These are phyloP conservation scores for Cordyceps sp. DNA, from an alignment of 2,329 filamentous ascomycete genomes.

Conservation along the genomic window DNA sequence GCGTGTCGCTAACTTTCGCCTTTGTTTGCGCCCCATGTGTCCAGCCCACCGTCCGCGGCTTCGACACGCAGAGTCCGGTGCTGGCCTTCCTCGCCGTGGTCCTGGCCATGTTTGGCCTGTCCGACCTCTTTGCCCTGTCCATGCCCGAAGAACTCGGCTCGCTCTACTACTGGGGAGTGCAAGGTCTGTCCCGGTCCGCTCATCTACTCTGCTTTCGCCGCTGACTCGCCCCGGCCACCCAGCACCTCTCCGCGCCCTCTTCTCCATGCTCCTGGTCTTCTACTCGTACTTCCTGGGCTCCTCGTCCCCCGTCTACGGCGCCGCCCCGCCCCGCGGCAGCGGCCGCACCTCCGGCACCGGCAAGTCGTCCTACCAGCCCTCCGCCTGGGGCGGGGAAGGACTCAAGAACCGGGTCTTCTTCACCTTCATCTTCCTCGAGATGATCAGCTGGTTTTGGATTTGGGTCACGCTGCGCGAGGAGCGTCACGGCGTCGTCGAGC, in stretches of 20 bases:
- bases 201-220: not conserved
- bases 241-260: conserved; percentile 47
- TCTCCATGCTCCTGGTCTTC: conserved; percentile 43
- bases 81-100: conserved; percentile 58
- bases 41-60: conserved; percentile 48
- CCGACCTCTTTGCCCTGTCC: conserved; percentile 49
- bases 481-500: conserved; percentile 21
- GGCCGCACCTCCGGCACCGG: conserved; percentile 15
- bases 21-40: conserved; percentile 31
- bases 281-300: conserved; percentile 48
- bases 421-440: conserved; percentile 70
- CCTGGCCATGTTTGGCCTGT: conserved; percentile 42
- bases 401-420: conserved; percentile 78
- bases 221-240: not conserved
- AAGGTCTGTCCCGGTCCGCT: conserved; percentile 38
- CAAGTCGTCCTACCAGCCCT: conserved; percentile 14
- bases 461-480: conserved; percentile 57
- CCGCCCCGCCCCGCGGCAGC: conserved; percentile 6
- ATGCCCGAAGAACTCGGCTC: conserved; percentile 50
- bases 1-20: not conserved
- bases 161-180: conserved; percentile 48
- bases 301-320: conserved; percentile 29
- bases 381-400: conserved; percentile 40
- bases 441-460: conserved; percentile 76
- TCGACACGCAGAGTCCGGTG: conserved; percentile 52